Base-by-base conservation (phyloP, 805 yeast genomes). In the Kodamaea kaohsiungensis region DNA sequence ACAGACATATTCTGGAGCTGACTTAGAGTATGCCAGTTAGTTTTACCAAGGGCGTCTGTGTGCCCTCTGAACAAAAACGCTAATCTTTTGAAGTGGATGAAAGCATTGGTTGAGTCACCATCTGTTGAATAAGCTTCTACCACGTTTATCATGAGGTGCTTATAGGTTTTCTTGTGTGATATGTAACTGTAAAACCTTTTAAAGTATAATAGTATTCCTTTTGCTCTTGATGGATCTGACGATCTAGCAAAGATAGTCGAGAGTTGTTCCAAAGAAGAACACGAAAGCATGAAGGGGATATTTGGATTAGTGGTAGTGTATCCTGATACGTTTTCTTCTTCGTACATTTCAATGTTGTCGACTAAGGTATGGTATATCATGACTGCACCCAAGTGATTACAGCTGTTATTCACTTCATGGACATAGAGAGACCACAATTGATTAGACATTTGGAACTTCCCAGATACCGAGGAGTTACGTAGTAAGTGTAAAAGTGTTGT, bases 341-440 rank as follows among this genome's bases (percentile, higher is more conserved):
- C 18, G 50, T 65, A 66, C 35, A 57, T 51, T n/a, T 46, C 35
- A 43, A 56, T 46, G 40, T 71, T 68, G 46, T 69, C 71, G 2
- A 76, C 63, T 8, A 76, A 51, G 43, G 72, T 70, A 56, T 76
- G 77, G 55, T 67, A 76, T 1, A 73, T 62, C 46, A 73, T 53
- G 4, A 63, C 59, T 1, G 76, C 74, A 0, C 78, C 73, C 3
- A 61, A 53, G 50, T 67, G 64, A 56, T 71, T 62, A 9, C 62
- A 55, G 13, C 18, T 37, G 12, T 65, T 65, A 38, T 69, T 59
- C 0, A 69, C 69, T 27, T 65, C 49, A 8, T 67, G 55, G 0
- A 69, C 45, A 38, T 65, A 68, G 2, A 55, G 46, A 1, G 75
- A 64, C 79, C 79, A 76, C 22, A 69, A 37, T 53, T 75, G 73